phyloP scores from a whole-genome alignment of 208 protist species.

The Trypanosoma boissoni region DNA sequence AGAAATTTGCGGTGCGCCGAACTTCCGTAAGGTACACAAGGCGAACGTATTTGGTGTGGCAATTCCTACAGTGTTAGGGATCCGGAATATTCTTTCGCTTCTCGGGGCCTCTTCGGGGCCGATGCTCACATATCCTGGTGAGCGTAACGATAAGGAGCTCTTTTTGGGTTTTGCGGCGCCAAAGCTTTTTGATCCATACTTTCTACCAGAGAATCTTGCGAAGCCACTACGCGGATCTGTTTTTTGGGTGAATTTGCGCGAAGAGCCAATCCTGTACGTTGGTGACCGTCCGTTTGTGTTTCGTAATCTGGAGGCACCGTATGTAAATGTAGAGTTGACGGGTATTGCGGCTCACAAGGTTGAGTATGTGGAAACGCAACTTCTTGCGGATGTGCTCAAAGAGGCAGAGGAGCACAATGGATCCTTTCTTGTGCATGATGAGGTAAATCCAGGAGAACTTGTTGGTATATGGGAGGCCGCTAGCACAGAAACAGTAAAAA shows the following conservation, averaged over 20 bases:
- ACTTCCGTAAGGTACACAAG: slow-evolving; percentile 81
- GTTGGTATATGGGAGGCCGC: slow-evolving; percentile 79
- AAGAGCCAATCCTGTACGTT: slow-evolving; percentile 88
- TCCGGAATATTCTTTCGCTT: slow-evolving; percentile 86
- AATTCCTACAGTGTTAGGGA: slow-evolving; percentile 77
- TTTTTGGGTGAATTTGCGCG: slow-evolving; percentile 88
- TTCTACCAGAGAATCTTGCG: slow-evolving; percentile 57
- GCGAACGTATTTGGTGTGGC: slow-evolving; percentile 88
- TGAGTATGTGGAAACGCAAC: slow-evolving; percentile 70
- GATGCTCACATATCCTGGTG: slow-evolving; percentile 57
- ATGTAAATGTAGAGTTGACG: slow-evolving; percentile 89
- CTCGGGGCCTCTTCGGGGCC: slow-evolving; percentile 74
- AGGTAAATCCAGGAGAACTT: slow-evolving; percentile 80
- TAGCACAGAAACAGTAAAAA: slow-evolving; percentile 69
- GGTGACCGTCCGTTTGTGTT: slow-evolving; percentile 86
- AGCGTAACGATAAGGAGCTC: slow-evolving; percentile 77
- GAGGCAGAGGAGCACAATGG: slow-evolving; percentile 74
- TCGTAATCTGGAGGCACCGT: slow-evolving; percentile 76
- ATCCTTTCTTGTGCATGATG: slow-evolving; percentile 86
- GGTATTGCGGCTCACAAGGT: slow-evolving; percentile 85
- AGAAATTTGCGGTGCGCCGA: slow-evolving; percentile 79
- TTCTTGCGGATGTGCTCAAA: slow-evolving; percentile 71
- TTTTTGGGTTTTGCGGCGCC: slow-evolving; percentile 76
- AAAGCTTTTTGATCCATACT: slow-evolving; percentile 73
- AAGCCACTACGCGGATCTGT: slow-evolving; percentile 73